These are phyloP conservation scores for Aurantiochytrium sp. DNA, from an alignment of 108 stramenopile genomes.

Conservation along the genomic window DNA sequence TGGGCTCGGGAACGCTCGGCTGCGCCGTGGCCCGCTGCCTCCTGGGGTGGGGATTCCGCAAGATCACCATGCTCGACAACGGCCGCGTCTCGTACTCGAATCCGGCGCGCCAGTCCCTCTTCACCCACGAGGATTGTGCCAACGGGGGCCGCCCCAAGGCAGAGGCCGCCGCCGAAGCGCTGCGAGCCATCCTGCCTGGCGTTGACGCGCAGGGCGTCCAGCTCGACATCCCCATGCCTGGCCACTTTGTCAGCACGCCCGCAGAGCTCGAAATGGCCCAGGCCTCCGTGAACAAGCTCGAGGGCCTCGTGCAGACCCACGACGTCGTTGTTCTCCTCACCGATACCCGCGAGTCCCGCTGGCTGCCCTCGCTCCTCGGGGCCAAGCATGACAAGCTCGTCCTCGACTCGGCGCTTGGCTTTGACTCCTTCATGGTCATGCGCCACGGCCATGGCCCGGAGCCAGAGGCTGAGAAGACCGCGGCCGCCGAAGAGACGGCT, in stretches of 20 bases:
- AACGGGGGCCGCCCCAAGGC: conserved; percentile 78
- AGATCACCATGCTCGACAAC: conserved; percentile 88
- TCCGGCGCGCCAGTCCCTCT: conserved; percentile 93
- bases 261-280: conserved; percentile 41
- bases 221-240: conserved; percentile 96
- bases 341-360: conserved; percentile 93
- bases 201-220: conserved; percentile 67
- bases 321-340: conserved; percentile 93
- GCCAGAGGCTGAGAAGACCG: no score
- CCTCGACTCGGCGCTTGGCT: conserved; percentile 91
- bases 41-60: conserved; percentile 91
- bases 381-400: conserved; percentile 74
- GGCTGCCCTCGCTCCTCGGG: conserved; percentile 95
- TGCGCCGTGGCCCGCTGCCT: conserved; percentile 85
- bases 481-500: no score
- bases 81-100: conserved; percentile 90
- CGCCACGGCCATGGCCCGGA: conserved; percentile 71
- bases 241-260: conserved; percentile 66
- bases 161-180: conserved; percentile 81
- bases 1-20: conserved; percentile 96
- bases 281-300: conserved; percentile 63
- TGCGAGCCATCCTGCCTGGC: conserved; percentile 68
- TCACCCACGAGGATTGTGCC: conserved; percentile 77
- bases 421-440: conserved; percentile 95
- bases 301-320: conserved; percentile 63